Evolutionary conservation across 179 eudicot genomes (phyloP), one percentile per base, ranked within the genome.

Genomic region (Spinacia oleracea): DNA sequence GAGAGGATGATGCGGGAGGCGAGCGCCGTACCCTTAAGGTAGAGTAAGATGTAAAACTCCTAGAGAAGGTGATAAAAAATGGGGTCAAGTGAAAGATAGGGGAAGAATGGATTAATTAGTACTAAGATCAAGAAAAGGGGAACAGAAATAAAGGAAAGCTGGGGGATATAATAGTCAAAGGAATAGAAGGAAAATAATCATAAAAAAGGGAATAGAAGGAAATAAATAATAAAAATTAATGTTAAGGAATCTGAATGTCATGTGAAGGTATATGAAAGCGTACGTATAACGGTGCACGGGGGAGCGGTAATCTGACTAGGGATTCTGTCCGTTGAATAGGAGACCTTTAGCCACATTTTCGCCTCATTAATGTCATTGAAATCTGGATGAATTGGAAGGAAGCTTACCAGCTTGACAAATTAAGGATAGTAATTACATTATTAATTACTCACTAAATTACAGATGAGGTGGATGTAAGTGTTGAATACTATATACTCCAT

Each of bases 141-240:
- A 77, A 81, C 93, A 87, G 93, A 88, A 90, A 88, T 90, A 90
- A 80, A 90, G 91, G 79, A 77, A 73, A 81, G 62, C 58, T 46
- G 56, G 65, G 31, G 80, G 66, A 71, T 60, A 59, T 80, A 73
- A 4, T 80, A 80, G 86, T 83, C 83, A 83, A 83, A 83, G 75
- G 83, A 80, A 80, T 80, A 76, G 83, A 80, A 80, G 83, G 43
- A 80, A 75, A 45, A 45, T 32, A 80, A 25, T 75, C 11, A 15
- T 80, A 80, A 40, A 56, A 75, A 59, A 75, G 70, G 79, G 86
- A 83, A 83, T 83, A 83, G 85, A 83, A 79, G 83, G 64, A 75
- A 75, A 53, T 34, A 62, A 68, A 43, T 53, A 48, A n/a, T 76
- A 73, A 14, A 75, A 42, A 38, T n/a, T n/a, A n/a, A 81, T 71